phyloP scores from a whole-genome alignment of 129 eudicot genomes.

The Flaveria linearis region DNA sequence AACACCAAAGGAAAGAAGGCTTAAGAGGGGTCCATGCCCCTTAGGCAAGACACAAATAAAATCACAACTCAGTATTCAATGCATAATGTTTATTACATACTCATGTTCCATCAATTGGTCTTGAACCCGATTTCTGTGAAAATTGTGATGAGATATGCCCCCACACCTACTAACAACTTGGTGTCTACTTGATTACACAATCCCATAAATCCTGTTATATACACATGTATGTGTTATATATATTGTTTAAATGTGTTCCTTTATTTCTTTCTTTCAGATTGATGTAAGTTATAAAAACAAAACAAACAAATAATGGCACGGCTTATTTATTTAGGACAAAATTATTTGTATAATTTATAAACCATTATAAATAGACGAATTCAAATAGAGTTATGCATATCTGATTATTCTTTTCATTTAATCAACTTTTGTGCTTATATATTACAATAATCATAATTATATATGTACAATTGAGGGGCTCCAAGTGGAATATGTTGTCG shows the following conservation, averaged over 20 bases:
- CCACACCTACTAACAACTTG: conserved; percentile 27
- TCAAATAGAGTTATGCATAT: too few species aligned
- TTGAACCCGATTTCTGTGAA: background rate
- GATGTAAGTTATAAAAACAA: background rate
- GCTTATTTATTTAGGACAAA: background rate
- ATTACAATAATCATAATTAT: background rate
- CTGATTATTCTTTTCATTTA: too few species aligned
- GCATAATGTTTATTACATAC: conserved; percentile 21
- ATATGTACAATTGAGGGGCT: background rate
- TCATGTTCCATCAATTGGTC: conserved; percentile 15
- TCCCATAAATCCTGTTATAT: conserved; percentile 2
- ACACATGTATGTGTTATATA: background rate
- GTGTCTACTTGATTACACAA: background rate
- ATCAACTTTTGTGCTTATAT: background rate
- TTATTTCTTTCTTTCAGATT: background rate
- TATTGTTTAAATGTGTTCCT: background rate
- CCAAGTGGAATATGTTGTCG: conserved; percentile 14
- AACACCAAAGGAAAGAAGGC: too few species aligned
- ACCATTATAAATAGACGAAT: too few species aligned
- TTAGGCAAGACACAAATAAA: background rate
- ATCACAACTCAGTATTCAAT: background rate
- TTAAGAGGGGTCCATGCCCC: too few species aligned
- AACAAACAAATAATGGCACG: background rate
- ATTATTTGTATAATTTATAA: too few species aligned
- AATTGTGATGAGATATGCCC: conserved; percentile 20